phyloP scores from a whole-genome alignment of 345 rosid species.

The Cardiospermum halicacabum region DNA sequence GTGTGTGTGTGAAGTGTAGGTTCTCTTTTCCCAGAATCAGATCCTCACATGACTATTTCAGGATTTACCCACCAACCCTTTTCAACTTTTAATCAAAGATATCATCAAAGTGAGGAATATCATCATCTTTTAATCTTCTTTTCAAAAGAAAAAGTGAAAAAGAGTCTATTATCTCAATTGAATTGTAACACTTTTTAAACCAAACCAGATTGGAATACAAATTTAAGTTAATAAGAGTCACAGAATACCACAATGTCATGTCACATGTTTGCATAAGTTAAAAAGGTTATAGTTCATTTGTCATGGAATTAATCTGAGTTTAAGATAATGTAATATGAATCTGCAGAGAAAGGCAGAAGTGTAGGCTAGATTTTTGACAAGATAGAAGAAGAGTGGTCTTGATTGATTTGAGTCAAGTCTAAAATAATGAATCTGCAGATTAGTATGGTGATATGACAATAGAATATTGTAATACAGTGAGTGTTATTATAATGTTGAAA shows the following conservation, averaged over 20 bases:
- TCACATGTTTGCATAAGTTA: no score
- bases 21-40: slow-evolving; percentile 4
- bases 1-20: slow-evolving; percentile 6
- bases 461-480: no score
- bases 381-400: not conserved
- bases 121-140: slow-evolving; percentile 9
- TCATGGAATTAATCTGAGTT: no score
- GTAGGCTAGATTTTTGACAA: not conserved
- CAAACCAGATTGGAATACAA: not conserved
- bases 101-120: slow-evolving; percentile 13
- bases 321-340: not conserved
- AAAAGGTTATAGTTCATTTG: no score
- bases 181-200: not conserved
- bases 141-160: not conserved
- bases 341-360: no score
- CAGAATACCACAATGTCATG: no score
- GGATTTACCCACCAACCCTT: slow-evolving; percentile 6
- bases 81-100: slow-evolving; percentile 5
- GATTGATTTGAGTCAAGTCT: no score
- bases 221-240: not conserved
- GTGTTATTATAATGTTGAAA: not conserved
- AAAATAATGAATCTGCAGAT: no score
- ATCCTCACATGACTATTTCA: slow-evolving; percentile 15
- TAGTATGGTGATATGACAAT: no score
- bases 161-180: slow-evolving; percentile 6